phyloP scores from a whole-genome alignment of 306 rosid genomes.

The Begonia fuchsioides region DNA sequence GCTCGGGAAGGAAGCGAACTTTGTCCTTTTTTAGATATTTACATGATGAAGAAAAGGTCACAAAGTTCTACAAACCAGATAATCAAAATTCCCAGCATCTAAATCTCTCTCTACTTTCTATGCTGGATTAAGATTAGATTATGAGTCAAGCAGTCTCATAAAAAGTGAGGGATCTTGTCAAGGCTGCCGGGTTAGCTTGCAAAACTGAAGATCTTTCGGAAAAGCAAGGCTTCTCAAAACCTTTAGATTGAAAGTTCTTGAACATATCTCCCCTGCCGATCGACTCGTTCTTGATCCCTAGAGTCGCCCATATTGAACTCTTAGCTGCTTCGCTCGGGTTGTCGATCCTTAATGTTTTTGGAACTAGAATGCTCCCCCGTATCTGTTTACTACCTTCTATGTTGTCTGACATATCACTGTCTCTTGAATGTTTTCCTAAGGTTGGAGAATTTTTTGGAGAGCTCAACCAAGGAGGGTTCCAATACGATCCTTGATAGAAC shows the following conservation, averaged over 20 bases:
- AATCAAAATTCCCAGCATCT: constrained; percentile 16
- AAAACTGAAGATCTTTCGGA: constrained; percentile 37
- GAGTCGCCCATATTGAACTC: constrained; percentile 92
- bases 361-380: constrained; percentile 57
- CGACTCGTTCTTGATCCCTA: constrained; percentile 77
- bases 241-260: constrained; percentile 50
- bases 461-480: constrained; percentile 63
- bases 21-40: constrained; percentile 24
- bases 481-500: constrained; percentile 51
- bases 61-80: constrained; percentile 27
- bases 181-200: constrained; percentile 85
- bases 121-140: not conserved
- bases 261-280: constrained; percentile 39
- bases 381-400: no score
- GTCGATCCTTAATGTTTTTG: constrained; percentile 76
- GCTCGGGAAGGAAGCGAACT: constrained; percentile 17
- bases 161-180: constrained; percentile 68
- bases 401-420: constrained; percentile 23
- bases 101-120: not conserved
- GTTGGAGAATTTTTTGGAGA: no score
- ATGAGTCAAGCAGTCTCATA: constrained; percentile 46
- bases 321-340: constrained; percentile 83
- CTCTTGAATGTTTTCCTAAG: constrained; percentile 65
- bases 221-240: constrained; percentile 25
- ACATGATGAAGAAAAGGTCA: constrained; percentile 31